Evolutionary conservation across 768 basidiomycete genomes (phyloP).

Genomic region (Suillus bovinus): DNA sequence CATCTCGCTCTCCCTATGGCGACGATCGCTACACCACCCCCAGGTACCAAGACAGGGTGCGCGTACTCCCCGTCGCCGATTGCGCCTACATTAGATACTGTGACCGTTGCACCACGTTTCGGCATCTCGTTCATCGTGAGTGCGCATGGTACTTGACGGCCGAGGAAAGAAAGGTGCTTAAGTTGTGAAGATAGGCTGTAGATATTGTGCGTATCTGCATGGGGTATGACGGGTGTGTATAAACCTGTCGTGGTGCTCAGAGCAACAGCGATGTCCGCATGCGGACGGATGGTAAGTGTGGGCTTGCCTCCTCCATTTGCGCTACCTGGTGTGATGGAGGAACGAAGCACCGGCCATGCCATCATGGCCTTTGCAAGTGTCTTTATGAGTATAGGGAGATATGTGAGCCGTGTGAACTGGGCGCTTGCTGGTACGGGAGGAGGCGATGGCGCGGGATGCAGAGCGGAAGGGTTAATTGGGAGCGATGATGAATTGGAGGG

Average conservation of each 20-base stretch:
- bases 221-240: conserved; percentile 73
- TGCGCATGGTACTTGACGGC: conserved; percentile 64
- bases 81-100: conserved; percentile 80
- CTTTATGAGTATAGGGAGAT: conserved; percentile 83
- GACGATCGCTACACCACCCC: conserved; percentile 84
- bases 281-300: conserved; percentile 68
- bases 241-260: conserved; percentile 82
- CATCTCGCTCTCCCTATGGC: conserved; percentile 78
- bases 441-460: conserved; percentile 40
- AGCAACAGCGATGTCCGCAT: conserved; percentile 74
- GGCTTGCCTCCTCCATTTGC: conserved; percentile 45
- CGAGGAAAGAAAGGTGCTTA: conserved; percentile 60
- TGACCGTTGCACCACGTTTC: conserved; percentile 73
- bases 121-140: conserved; percentile 73
- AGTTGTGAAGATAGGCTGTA: conserved; percentile 64
- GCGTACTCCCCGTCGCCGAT: conserved; percentile 74
- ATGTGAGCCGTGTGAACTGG: conserved; percentile 69
- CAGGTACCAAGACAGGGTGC: conserved; percentile 74
- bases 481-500: conserved; percentile 40
- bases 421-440: conserved; percentile 49
- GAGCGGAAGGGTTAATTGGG: conserved; percentile 39
- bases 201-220: conserved; percentile 53
- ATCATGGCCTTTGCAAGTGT: conserved; percentile 77
- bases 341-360: conserved; percentile 83
- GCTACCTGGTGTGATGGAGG: conserved; percentile 58